Base-by-base conservation (phyloP, 176 grass and related monocot genomes). In the Musa itinerans region DNA sequence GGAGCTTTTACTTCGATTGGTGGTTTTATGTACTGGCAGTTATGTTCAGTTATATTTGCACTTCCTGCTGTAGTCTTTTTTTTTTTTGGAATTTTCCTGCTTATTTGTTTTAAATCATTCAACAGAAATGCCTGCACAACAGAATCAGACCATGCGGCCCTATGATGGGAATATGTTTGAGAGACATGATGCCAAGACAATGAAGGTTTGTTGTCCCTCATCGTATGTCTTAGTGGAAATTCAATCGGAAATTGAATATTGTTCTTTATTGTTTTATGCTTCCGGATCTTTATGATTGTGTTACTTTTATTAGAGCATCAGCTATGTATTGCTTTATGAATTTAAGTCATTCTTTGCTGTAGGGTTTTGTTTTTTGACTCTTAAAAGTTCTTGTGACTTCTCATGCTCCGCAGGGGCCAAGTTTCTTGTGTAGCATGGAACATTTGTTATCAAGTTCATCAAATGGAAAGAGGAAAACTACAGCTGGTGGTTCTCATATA, bases 101-200 rank as follows among this genome's bases (percentile, higher is more conserved):
- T 90, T 6, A 59, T 88, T 68, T 21, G 63, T 78, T 50, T 50
- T 11, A 12, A 70, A 79, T 54, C 76, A 78, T 59, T 78, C 29
- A 54, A 19, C 53, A 80, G 66, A 63, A 84, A 79, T 92, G 27
- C 78, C 83, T 71, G 86, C 86, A 67, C 88, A 87, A 80, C 82
- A 81, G 48, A 93, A 84, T 65, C 78, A 78, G 61, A 76, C 86
- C 55, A 75, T 79, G 69, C 80, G 89, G 63, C 56, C 86, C 26
- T 89, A 88, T 65, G 88, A 92, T 19, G 65, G 75, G 16, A 92
- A 86, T 51, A 73, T 89, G 51, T 99, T 84, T 78, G 63, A 74
- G 76, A 85, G 88, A 77, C 86, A 92, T 23, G 85, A 94, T 91
- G 50, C 66, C 15, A 99, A 89, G 78, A 52, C 69, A 81, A 76